Percentiles rank a stretch among this genome's conserved stretches.
Evolutionary conservation across 1,139 yeast species (phyloP).

Genomic region (Nematodospora anomalae): DNA sequence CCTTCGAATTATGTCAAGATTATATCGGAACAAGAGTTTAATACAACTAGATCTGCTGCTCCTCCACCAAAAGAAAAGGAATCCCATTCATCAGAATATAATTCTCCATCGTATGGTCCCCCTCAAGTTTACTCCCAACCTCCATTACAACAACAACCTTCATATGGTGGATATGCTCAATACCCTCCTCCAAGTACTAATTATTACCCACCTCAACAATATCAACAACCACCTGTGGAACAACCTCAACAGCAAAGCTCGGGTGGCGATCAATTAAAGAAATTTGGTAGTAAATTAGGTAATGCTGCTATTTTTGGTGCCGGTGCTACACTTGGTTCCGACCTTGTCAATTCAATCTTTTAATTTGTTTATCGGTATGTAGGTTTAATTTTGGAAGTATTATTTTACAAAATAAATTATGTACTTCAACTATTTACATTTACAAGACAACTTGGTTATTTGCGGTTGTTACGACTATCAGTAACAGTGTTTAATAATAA

Average conservation of each 20-base stretch:
- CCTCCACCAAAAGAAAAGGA: constrained; percentile 10
- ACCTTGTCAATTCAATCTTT: constrained; percentile 81
- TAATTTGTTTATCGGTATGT: too few species aligned
- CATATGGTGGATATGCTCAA: constrained; percentile 49
- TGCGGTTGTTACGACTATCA: constrained; percentile 46
- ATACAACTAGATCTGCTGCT: constrained; percentile 15
- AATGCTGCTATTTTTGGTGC: constrained; percentile 96
- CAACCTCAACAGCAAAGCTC: constrained; percentile 21
- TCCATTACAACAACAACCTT: constrained; percentile 29
- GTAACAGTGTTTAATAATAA: constrained; percentile 83
- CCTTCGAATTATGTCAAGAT: constrained; percentile 81
- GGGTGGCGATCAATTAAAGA: constrained; percentile 47
- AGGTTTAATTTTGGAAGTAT: too few species aligned
- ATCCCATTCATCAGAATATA: constrained; percentile 11
- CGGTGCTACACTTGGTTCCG: constrained; percentile 93
- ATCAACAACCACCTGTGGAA: constrained; percentile 16
- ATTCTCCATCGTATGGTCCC: constrained; percentile 9
- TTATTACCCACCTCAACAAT: constrained; percentile 40
- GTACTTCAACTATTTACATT: background rate
- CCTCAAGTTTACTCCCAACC: constrained; percentile 15
- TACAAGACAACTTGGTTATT: constrained; percentile 1
- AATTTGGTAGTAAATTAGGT: constrained; percentile 82
- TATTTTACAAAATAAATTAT: constrained; percentile 1
- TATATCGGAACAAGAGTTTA: constrained; percentile 38
- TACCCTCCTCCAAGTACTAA: constrained; percentile 49